phyloP scores from a whole-genome alignment of 208 protist genomes.

The Endotrypanum monterogeii region DNA sequence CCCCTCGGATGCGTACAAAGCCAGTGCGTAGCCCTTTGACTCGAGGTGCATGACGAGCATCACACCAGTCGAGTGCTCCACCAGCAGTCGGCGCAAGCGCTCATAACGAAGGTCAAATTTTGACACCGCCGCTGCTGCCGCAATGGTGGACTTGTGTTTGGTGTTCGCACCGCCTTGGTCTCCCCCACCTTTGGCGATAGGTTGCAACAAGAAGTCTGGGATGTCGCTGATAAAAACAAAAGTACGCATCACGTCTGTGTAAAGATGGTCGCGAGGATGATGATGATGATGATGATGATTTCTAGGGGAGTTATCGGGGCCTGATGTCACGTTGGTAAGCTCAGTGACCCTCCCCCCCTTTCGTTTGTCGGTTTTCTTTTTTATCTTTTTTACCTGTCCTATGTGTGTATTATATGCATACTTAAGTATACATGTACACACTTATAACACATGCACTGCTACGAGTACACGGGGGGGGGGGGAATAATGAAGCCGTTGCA shows the following conservation, averaged over 20 bases:
- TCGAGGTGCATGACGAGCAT: conserved; percentile 91
- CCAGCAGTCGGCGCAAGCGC: conserved; percentile 70
- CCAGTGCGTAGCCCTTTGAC: conserved; percentile 68
- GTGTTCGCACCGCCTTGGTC: not conserved
- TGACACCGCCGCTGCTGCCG: not conserved
- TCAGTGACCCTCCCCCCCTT: not conserved
- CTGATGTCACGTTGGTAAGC: not conserved
- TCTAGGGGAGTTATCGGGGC: not conserved
- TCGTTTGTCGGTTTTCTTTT: no score
- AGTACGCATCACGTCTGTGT: conserved; percentile 41
- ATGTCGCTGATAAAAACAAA: conserved; percentile 90
- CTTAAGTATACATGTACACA: not conserved
- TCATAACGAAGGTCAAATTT: conserved; percentile 86
- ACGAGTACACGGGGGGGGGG: no score
- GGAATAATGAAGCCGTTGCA: not conserved
- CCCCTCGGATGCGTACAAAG: conserved; percentile 81
- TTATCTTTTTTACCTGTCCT: no score
- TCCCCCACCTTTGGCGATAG: conserved; percentile 28
- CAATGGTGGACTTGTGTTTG: not conserved
- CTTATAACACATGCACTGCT: no score
- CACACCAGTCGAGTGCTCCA: conserved; percentile 75
- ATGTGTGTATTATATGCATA: conserved; percentile 7
- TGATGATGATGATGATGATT: not conserved
- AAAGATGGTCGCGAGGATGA: not conserved
- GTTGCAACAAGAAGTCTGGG: conserved; percentile 75